Evolutionary conservation across 2,329 filamentous ascomycete species (phyloP).

Genomic region (Escovopsis sp.): DNA sequence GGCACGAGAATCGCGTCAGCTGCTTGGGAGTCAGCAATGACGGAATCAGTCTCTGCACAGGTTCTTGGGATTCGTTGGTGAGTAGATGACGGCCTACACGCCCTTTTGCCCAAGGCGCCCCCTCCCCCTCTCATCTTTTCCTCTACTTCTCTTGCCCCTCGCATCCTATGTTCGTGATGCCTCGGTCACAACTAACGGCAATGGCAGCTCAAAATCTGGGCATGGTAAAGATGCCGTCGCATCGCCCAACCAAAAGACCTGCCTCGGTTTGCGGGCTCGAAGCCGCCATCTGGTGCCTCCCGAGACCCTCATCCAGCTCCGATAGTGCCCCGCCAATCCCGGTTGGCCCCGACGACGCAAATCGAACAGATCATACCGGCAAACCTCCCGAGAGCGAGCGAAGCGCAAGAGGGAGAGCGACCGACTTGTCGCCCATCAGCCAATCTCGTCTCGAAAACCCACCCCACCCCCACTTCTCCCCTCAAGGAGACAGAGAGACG

Average conservation of each 20-base stretch:
- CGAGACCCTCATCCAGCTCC: conserved; percentile 16
- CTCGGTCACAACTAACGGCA: conserved; percentile 3
- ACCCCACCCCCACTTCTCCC: too few species aligned
- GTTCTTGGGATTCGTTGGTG: conserved; percentile 98
- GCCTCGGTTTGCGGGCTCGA: conserved; percentile 16
- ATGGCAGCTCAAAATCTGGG: conserved; percentile 70
- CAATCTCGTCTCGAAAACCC: conserved; percentile 11
- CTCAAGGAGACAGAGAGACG: too few species aligned
- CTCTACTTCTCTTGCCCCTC: too few species aligned
- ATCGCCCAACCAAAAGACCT: conserved; percentile 11
- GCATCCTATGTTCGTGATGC: too few species aligned
- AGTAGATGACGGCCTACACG: too few species aligned
- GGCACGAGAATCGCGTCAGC: conserved; percentile 97
- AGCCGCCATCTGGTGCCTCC: conserved; percentile 12
- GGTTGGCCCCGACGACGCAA: conserved; percentile 14
- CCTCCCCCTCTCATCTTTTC: too few species aligned
- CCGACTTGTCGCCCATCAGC: conserved; percentile 16
- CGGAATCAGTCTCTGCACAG: conserved; percentile 96
- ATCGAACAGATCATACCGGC: conserved; percentile 20
- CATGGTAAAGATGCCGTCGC: conserved; percentile 41
- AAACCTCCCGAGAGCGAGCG: conserved; percentile 23
- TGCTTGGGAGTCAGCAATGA: conserved; percentile 98
- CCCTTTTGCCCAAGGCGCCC: too few species aligned
- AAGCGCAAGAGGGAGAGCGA: conserved; percentile 5
- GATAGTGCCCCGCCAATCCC: conserved; percentile 15